phyloP scores from a whole-genome alignment of 306 rosid species.

The Macrotyloma uniflorum region DNA sequence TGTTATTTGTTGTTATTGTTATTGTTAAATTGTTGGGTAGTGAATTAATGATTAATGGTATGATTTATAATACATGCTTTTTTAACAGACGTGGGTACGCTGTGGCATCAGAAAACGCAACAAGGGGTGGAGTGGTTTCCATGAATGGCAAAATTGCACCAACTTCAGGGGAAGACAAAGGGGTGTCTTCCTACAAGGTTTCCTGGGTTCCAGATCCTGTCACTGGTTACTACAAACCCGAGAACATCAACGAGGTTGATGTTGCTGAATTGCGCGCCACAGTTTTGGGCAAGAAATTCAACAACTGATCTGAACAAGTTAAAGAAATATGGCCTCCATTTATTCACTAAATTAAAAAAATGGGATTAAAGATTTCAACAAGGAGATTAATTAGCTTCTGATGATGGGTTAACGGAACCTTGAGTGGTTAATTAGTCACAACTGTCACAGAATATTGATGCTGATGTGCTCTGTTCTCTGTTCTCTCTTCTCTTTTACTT shows the following conservation, averaged over 20 bases:
- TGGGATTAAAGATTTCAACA: neutral
- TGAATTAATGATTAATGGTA: neutral
- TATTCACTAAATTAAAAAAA: neutral
- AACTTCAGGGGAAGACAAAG: constrained; percentile 55
- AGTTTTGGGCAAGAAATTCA: constrained; percentile 55
- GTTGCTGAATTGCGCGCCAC: constrained; percentile 73
- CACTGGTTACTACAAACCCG: constrained; percentile 85
- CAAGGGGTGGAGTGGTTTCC: constrained; percentile 43
- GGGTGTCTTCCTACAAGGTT: constrained; percentile 48
- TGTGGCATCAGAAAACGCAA: constrained; percentile 54
- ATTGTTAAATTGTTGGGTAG: neutral
- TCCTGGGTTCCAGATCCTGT: constrained; percentile 93
- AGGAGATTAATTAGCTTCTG: too few species aligned
- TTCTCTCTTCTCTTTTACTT: too few species aligned
- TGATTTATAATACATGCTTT: neutral
- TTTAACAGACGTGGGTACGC: constrained; percentile 75
- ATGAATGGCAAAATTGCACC: constrained; percentile 38
- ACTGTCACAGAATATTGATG: neutral
- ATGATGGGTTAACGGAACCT: too few species aligned
- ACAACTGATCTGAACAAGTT: constrained; percentile 13
- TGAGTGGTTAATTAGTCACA: neutral
- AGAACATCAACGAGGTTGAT: constrained; percentile 66
- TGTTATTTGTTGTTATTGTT: too few species aligned
- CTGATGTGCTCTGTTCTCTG: neutral
- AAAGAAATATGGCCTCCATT: too few species aligned